Conservation (phyloP, 805 yeast genomes). For the Wickerhamiella vanderwaltii region DNA sequence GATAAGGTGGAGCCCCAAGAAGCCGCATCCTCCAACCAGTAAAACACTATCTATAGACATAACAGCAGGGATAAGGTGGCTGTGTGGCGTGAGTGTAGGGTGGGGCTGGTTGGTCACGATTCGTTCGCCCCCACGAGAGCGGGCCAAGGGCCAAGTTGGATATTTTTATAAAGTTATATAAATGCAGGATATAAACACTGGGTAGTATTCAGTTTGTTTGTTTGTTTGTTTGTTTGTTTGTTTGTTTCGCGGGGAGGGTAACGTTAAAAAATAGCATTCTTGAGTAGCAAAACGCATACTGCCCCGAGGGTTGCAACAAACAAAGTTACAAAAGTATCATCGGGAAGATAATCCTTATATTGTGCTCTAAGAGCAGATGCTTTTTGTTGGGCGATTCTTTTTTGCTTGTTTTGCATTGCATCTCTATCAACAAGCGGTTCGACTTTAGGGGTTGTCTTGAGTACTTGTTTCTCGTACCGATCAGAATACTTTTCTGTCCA, state of each 20-base stretch:
- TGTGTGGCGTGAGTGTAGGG: too few relatives aligned
- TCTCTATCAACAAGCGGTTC: constrained; percentile 16
- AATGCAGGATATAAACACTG: too few relatives aligned
- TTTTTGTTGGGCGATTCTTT: neutral
- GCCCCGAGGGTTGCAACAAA: constrained; percentile 15
- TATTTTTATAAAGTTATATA: too few relatives aligned
- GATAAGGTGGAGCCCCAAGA: constrained; percentile 80
- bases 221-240: too few relatives aligned
- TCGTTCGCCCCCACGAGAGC: too few relatives aligned
- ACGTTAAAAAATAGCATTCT: too few relatives aligned
- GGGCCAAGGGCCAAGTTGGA: too few relatives aligned
- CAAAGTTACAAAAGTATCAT: constrained; percentile 18
- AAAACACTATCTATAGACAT: too few relatives aligned
- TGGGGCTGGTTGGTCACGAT: too few relatives aligned
- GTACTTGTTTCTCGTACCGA: constrained; percentile 7
- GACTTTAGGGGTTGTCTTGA: constrained; percentile 17
- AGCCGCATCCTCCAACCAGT: constrained; percentile 92
- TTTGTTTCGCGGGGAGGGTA: too few relatives aligned
- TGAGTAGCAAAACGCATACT: constrained; percentile 12
- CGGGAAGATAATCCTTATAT: constrained; percentile 17
- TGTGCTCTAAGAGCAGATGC: constrained; percentile 13
- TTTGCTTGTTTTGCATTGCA: neutral
- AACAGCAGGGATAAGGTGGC: too few relatives aligned
- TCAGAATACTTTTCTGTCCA: constrained; percentile 18
- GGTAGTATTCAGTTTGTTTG: too few relatives aligned